Percentiles rank a stretch among this genome's conserved stretches.
phyloP scores from a whole-genome alignment of 352 stramenopile genomes.

The Peronospora belbahrii region DNA sequence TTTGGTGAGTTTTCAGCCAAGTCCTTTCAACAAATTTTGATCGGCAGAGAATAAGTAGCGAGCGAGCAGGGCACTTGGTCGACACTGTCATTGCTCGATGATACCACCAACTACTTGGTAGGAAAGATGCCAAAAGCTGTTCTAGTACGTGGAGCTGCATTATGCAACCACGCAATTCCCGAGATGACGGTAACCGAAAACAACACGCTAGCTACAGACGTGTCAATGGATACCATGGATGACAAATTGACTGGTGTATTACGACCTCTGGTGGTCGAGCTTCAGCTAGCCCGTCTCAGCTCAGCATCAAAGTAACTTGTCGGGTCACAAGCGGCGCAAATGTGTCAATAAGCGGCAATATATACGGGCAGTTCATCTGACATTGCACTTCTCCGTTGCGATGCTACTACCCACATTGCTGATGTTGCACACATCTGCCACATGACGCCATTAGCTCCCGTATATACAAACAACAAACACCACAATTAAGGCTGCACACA shows the following conservation, averaged over 20 bases:
- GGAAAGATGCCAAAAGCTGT: slow-evolving; percentile 23
- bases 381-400: slow-evolving; percentile 41
- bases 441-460: too few species aligned
- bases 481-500: too few species aligned
- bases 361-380: slow-evolving; percentile 49
- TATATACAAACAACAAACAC: too few species aligned
- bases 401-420: too few species aligned
- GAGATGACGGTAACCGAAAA: not conserved
- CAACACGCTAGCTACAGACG: not conserved
- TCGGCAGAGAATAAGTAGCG: too few species aligned
- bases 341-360: slow-evolving; percentile 31
- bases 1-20: too few species aligned
- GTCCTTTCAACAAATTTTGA: too few species aligned
- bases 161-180: slow-evolving; percentile 35
- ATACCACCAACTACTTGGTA: slow-evolving; percentile 26
- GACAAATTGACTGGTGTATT: slow-evolving; percentile 4
- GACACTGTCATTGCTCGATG: too few species aligned
- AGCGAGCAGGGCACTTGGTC: too few species aligned
- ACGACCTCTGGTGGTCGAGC: not conserved
- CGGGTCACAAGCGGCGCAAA: slow-evolving; percentile 13
- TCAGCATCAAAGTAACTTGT: slow-evolving; percentile 11
- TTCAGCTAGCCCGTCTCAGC: slow-evolving; percentile 5
- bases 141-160: slow-evolving; percentile 24
- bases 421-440: too few species aligned
- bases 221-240: not conserved